phyloP scores from a whole-genome alignment of 108 stramenopile genomes.

The Schizochytrium sp. region DNA sequence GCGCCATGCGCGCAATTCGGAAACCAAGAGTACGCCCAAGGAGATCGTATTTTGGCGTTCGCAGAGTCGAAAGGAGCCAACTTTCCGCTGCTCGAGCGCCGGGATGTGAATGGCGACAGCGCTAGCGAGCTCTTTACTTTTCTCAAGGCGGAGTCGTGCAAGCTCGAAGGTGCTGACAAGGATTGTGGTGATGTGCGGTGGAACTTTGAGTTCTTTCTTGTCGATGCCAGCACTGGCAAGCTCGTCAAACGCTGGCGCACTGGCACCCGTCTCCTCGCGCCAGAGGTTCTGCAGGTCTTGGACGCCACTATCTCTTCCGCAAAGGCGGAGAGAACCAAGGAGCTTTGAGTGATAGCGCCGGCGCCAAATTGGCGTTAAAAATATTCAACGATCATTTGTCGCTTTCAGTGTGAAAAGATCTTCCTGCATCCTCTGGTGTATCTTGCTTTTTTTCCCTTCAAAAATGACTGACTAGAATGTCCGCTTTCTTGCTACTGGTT shows the following conservation, averaged over 20 bases:
- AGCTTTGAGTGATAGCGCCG: background rate
- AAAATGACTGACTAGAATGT: no score
- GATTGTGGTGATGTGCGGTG: background rate
- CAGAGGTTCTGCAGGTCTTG: background rate
- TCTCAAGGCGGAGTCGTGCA: slow-evolving; percentile 22
- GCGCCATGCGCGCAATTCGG: slow-evolving; percentile 58
- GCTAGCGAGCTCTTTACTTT: slow-evolving; percentile 38
- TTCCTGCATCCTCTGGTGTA: no score
- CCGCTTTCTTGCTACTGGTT: no score
- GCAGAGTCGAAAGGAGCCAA: slow-evolving; percentile 19
- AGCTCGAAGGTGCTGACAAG: background rate
- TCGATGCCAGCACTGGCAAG: background rate
- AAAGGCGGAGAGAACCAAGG: background rate
- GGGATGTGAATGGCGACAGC: slow-evolving; percentile 42
- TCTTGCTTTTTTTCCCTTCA: no score
- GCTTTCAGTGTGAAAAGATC: no score
- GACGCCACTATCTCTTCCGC: background rate
- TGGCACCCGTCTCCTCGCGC: background rate
- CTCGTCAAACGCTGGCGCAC: background rate
- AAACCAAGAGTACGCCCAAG: slow-evolving; percentile 23
- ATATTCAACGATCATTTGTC: no score
- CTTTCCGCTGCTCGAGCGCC: slow-evolving; percentile 40
- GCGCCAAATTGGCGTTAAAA: no score
- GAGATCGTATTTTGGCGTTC: background rate
- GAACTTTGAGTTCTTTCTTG: background rate